Conservation (phyloP, 495 filamentous ascomycete genomes). For the Extremus antarcticus region DNA sequence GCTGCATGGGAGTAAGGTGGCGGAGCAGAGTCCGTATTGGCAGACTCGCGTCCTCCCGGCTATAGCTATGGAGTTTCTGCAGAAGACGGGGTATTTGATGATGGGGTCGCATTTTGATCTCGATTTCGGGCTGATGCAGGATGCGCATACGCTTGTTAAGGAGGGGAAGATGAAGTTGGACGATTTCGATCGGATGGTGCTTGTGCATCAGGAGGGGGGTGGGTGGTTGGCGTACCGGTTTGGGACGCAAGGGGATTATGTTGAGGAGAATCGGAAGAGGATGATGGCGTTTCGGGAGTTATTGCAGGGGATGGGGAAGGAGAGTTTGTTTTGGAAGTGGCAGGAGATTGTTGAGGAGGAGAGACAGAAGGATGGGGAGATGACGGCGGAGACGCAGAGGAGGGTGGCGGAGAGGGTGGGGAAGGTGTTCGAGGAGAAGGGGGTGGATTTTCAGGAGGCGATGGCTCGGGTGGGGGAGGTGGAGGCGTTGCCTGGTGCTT, state of each 20-base stretch:
- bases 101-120: conserved; percentile 72
- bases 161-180: conserved; percentile 44
- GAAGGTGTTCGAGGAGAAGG: conserved; percentile 58
- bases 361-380: conserved; percentile 60
- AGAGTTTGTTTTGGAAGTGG: conserved; percentile 75
- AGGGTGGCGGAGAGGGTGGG: conserved; percentile 43
- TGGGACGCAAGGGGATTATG: conserved; percentile 23
- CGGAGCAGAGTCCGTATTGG: conserved; percentile 31
- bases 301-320: conserved; percentile 61
- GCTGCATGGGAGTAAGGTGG: conserved; percentile 30
- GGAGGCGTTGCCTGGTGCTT: conserved; percentile 37
- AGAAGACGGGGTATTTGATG: conserved; percentile 69
- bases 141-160: conserved; percentile 53
- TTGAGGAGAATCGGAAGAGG: conserved; percentile 38
- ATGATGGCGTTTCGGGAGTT: conserved; percentile 57
- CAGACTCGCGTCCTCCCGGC: conserved; percentile 46
- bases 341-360: conserved; percentile 79
- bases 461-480: conserved; percentile 61
- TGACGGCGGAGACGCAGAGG: conserved; percentile 55
- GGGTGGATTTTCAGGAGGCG: conserved; percentile 66
- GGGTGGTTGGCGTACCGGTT: conserved; percentile 53
- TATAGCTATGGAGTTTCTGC: conserved; percentile 48
- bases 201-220: conserved; percentile 51
- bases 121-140: conserved; percentile 65
- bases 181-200: conserved; percentile 51